Evolutionary conservation across 202 grass and related monocot species (phyloP), one percentile per base, ranked within the genome.

Genomic region (Hordeum pubiflorum): DNA sequence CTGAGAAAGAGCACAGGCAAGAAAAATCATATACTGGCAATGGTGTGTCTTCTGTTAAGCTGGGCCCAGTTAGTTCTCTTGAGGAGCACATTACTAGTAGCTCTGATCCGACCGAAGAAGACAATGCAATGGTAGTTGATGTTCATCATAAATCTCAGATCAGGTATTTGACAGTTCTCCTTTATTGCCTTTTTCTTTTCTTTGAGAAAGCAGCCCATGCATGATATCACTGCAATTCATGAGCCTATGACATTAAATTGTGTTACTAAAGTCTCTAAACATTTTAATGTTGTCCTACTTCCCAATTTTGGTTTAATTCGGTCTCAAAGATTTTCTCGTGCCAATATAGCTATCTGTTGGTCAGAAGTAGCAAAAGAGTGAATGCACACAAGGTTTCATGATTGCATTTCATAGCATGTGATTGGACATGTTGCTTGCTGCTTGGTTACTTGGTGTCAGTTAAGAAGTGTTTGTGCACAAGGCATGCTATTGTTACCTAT

Each of bases 91-190:
- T 74, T 85, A 74, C 81, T 31, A 74, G 66, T 73, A 58, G 44
- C 68, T 48, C 65, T 70, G 61, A 71, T 63, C 54, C 10, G 21
- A 79, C 63, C 48, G 67, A 64, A 69, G 63, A 79, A 63, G 74
- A 75, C 34, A 58, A 75, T 74, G 67, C 10, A 46, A 81, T 77
- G 48, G 41, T 69, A 32, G 76, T 55, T 57, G 52, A 79, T 85
- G 32, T 41, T 36, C 40, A 43, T 71, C 60, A 71, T 23, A 85
- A 85, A 20, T 69, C 54, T 76, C 54, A 88, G 82, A 86, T 88
- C 56, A 75, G 52, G 29, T 78, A 79, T 67, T 66, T 37, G 32
- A 21, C 48, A 32, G 27, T 84, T 79, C 74, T 46, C 20, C 21
- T 72, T 79, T 79, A 14, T 18, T 79, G 43, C 0, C 54, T 22